Percentiles rank a stretch among this genome's conserved stretches.
Conservation (phyloP, 176 grass and related monocot species). For the Canna indica region DNA sequence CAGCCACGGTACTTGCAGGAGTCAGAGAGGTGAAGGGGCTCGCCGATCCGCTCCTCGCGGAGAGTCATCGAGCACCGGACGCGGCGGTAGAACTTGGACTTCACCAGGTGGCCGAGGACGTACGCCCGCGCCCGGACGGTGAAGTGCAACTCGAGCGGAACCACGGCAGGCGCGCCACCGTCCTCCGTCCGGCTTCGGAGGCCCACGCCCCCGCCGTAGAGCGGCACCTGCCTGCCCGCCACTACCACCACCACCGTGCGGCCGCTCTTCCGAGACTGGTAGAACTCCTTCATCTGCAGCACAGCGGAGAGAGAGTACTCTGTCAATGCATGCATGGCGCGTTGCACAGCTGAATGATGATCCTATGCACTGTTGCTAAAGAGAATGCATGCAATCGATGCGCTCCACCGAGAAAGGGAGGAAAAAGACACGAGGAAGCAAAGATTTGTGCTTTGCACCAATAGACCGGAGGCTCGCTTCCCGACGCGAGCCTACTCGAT, state of each 20-base stretch:
- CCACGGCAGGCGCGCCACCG: conserved; percentile 47
- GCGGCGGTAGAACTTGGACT: conserved; percentile 92
- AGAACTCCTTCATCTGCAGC: conserved; percentile 88
- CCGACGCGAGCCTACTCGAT: background rate
- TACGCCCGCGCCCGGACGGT: conserved; percentile 69
- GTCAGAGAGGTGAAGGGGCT: conserved; percentile 21
- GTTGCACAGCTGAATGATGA: too few relatives aligned
- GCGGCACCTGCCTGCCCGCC: conserved; percentile 64
- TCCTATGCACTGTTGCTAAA: too few relatives aligned
- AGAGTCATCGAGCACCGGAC: conserved; percentile 42
- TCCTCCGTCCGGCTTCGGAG: conserved; percentile 72
- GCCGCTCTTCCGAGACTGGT: conserved; percentile 63
- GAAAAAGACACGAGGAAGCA: too few relatives aligned
- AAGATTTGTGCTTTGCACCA: background rate
- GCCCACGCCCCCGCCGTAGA: conserved; percentile 67
- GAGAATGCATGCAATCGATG: too few relatives aligned
- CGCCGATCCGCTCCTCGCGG: conserved; percentile 48
- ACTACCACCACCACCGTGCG: conserved; percentile 52
- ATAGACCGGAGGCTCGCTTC: background rate
- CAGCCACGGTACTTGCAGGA: conserved; percentile 62
- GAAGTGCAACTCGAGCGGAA: conserved; percentile 53
- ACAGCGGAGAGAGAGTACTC: background rate
- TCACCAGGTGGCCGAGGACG: conserved; percentile 72
- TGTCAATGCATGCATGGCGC: too few relatives aligned
- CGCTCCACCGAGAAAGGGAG: too few relatives aligned